Evolutionary conservation across 73 alveolate genomes (phyloP), one percentile per base, ranked within the genome.

Genomic region (Stentor coeruleus): DNA sequence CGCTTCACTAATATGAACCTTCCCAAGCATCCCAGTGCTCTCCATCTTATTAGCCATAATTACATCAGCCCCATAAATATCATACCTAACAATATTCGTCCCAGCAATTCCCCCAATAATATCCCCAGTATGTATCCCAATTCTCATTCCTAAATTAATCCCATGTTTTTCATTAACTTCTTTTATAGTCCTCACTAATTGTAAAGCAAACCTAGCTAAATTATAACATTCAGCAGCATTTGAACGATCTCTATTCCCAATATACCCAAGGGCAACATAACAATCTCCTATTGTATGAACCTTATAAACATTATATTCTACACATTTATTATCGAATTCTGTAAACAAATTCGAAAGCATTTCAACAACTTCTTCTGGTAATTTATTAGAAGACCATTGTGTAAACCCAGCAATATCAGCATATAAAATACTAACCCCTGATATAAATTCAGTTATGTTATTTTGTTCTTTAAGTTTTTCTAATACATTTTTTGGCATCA

Each of bases 11-110:
- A 91, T 85, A 76, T 87, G 88, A 59, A 93, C 95, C 82, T 92
- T 88, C 28, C 99, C 99, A 6, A 92, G 90, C n/a, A 74, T 74
- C 20, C 96, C 96, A 36, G 75, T 76, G 58, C 96, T 87, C 76
- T 95, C 99, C 99, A 95, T 95, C 87, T 95, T 93, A 83, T 95
- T 95, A 35, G 98, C 99, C 3, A 95, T 91, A 40, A 95, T 84
- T 35, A 95, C 99, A 88, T 93, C 99, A 58, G 93, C 91, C 82
- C 99, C 99, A 84, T 91, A 95, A 60, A 95, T 93, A 77, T 95
- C 99, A 88, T 95, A 95, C 77, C 99, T 93, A 36, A 95, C 99
- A 35, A 91, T 85, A 76, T 82, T 91, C 39, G 90, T 79, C 6
- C 97, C 97, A 28, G 85, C 81, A 58, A 91, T 90, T 1, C 97